Evolutionary conservation across 306 rosid species (phyloP).

Genomic region (Cicer bijugum): DNA sequence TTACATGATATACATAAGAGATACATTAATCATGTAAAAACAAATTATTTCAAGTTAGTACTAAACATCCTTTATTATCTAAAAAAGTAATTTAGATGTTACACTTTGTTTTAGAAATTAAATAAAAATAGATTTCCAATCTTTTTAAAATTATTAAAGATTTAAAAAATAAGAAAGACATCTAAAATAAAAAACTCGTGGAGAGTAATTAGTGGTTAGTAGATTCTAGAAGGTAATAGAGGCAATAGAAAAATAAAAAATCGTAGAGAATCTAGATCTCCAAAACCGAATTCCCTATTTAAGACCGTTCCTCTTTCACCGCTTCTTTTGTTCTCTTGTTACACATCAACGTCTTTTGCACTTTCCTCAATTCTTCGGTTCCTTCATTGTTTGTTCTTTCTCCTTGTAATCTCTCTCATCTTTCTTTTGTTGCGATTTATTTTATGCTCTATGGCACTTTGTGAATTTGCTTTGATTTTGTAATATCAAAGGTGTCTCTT

Average conservation of each 20-base stretch:
- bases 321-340: background rate
- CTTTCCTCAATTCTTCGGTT: background rate
- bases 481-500: background rate
- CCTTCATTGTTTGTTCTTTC: background rate
- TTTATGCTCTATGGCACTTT: background rate
- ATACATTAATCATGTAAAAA: too few species aligned
- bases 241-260: background rate
- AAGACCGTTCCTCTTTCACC: background rate
- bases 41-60: too few species aligned
- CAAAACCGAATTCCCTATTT: background rate
- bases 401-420: conserved; percentile 21
- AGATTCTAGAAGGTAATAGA: conserved; percentile 68
- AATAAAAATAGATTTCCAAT: too few species aligned
- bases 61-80: too few species aligned
- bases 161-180: background rate
- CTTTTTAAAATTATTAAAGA: background rate
- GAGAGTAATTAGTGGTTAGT: conserved; percentile 34
- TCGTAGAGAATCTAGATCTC: conserved; percentile 43
- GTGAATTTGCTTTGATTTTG: background rate
- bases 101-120: too few species aligned
- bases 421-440: background rate
- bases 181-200: conserved; percentile 36
- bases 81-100: too few species aligned
- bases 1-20: too few species aligned
- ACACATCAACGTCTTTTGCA: background rate